Percentiles rank a stretch among this genome's conserved stretches.
phyloP scores from a whole-genome alignment of 2,329 filamentous ascomycete species.

The Calcarisporium arbuscula region DNA sequence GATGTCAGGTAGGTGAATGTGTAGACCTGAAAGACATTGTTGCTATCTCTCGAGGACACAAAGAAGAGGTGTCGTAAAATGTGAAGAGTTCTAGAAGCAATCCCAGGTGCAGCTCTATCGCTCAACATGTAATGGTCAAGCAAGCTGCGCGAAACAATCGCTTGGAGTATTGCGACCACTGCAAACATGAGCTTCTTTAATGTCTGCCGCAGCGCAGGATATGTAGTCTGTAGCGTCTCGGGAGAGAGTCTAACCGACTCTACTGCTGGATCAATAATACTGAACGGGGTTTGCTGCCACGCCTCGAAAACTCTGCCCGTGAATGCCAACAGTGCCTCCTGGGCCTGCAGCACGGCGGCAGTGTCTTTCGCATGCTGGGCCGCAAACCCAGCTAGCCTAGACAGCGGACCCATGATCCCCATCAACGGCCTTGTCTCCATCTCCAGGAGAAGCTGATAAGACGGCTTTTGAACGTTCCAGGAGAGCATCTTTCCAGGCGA shows the following conservation, averaged over 20 bases:
- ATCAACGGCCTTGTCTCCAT: constrained; percentile 57
- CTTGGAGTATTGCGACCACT: constrained; percentile 66
- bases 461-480: constrained; percentile 58
- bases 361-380: constrained; percentile 48
- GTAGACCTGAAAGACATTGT: constrained; percentile 74
- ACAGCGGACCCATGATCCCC: constrained; percentile 60
- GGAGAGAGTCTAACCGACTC: constrained; percentile 57
- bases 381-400: constrained; percentile 58
- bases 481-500: constrained; percentile 38
- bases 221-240: constrained; percentile 59
- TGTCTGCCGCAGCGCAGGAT: constrained; percentile 67
- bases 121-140: constrained; percentile 43
- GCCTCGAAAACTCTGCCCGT: constrained; percentile 58
- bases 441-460: constrained; percentile 51
- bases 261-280: constrained; percentile 62
- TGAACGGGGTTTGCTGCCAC: constrained; percentile 71
- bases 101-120: constrained; percentile 45
- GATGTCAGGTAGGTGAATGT: constrained; percentile 76
- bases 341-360: constrained; percentile 38
- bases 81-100: constrained; percentile 67
- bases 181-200: constrained; percentile 72
- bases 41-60: constrained; percentile 67
- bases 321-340: constrained; percentile 62
- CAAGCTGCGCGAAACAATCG: constrained; percentile 60
- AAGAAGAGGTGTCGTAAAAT: constrained; percentile 75